Evolutionary conservation across 2,329 filamentous ascomycete species (phyloP), one percentile per base, ranked within the genome.

Genomic region (Alternaria incomplexa): DNA sequence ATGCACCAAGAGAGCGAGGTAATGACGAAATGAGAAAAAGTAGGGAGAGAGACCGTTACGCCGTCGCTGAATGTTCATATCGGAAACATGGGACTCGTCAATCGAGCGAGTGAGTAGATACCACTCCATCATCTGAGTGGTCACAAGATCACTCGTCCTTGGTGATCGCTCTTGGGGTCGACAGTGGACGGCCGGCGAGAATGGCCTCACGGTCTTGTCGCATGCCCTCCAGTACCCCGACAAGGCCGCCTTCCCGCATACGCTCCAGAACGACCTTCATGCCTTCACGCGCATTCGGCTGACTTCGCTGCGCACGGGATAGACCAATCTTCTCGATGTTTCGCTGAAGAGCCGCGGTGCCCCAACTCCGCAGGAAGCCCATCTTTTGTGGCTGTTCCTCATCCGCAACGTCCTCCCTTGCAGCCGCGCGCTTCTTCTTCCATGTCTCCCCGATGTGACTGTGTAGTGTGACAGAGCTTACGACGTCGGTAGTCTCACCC

Each of bases 241-340:
- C 88, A 17, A 92, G 81, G 1, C 90, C 90, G 43, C 90, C 90
- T 61, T 84, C 83, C 57, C 90, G 83, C 74, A 92, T 79, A 51
- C 92, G 85, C 79, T 93, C 91, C 22, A 96, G 84, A 9, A 96
- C 92, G 40, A 94, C 88, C 60, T 88, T 89, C 92, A 96, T 95
- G 52, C 92, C 92, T 77, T 94, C 91, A 53, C 91, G 89, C 70
- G 91, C 92, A 82, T 94, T 94, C 55, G 90, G 89, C 72, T 95
- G 86, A 76, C 92, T 91, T 72, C 91, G 90, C 68, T 90, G 87
- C 6, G 92, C 93, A 76, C 92, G 91, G 74, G 89, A 90, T 43
- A 92, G 89, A 11, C 91, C 91, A 64, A 95, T 89, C 57, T 87
- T 87, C 82, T 96, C 92, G 73, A 96, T 94, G 73, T 89, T 93